phyloP scores from a whole-genome alignment of 192 early-diverging fungal genomes.

The Coemansia sp. region DNA sequence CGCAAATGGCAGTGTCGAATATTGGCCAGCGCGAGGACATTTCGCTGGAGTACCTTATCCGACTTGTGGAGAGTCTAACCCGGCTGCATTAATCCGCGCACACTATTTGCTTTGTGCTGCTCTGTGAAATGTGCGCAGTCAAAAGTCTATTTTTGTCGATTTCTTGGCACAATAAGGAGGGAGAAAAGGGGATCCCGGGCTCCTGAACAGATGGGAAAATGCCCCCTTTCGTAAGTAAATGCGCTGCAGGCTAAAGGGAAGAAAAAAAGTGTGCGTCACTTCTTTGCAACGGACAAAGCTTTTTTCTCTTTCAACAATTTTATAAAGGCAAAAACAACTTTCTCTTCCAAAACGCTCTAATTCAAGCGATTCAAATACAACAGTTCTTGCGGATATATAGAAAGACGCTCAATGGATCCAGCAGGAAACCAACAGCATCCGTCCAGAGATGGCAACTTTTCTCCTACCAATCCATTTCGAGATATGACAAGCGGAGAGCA shows the following conservation, averaged over 20 bases:
- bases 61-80: slow-evolving; percentile 39
- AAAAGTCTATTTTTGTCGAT: too few relatives aligned
- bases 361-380: slow-evolving; percentile 1
- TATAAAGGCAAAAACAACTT: background rate
- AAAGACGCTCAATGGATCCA: slow-evolving; percentile 13
- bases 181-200: too few relatives aligned
- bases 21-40: slow-evolving; percentile 33
- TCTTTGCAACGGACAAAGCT: background rate
- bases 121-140: too few relatives aligned
- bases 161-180: too few relatives aligned
- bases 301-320: background rate
- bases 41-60: slow-evolving; percentile 30
- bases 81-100: slow-evolving; percentile 23
- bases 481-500: slow-evolving; percentile 17
- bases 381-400: background rate
- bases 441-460: slow-evolving; percentile 23
- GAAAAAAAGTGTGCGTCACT: slow-evolving; percentile 5
- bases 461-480: slow-evolving; percentile 49
- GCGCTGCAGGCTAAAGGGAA: background rate
- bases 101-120: too few relatives aligned
- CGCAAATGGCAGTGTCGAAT: slow-evolving; percentile 35
- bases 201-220: too few relatives aligned
- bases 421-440: slow-evolving; percentile 19
- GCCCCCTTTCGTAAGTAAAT: too few relatives aligned
- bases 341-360: background rate